A percentile compares a stretch with the other conserved stretches of the same genome.
These are phyloP conservation scores for Starmerella vitae DNA, from an alignment of 805 yeast genomes.

Conservation along the genomic window DNA sequence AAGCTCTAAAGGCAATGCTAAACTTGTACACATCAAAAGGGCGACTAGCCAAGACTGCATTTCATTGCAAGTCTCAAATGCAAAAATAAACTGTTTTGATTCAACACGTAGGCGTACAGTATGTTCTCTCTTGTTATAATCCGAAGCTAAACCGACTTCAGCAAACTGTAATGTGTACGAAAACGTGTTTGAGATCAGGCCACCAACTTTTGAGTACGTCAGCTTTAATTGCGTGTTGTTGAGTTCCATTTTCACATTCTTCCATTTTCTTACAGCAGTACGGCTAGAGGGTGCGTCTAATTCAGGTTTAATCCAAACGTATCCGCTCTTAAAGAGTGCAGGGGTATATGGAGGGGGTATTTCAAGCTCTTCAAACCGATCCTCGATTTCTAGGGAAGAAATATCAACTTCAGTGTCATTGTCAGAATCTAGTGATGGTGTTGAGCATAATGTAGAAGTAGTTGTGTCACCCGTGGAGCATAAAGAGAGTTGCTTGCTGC, in stretches of 20 bases:
- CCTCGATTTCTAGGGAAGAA: too few relatives aligned
- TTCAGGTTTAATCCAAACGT: conserved; percentile 54
- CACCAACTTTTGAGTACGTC: conserved; percentile 30
- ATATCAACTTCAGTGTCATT: too few relatives aligned
- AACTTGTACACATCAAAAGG: conserved; percentile 60
- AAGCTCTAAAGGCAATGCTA: conserved; percentile 59
- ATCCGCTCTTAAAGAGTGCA: conserved; percentile 46
- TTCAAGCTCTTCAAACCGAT: too few relatives aligned
- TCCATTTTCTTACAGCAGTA: conserved; percentile 59
- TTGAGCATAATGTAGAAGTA: too few relatives aligned
- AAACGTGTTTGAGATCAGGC: conserved; percentile 19
- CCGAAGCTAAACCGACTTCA: conserved; percentile 70
- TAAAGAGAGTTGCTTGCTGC: too few relatives aligned
- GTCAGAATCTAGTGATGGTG: too few relatives aligned
- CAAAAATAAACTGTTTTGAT: conserved; percentile 63
- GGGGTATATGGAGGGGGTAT: conserved; percentile 61
- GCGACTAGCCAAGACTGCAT: conserved; percentile 70
- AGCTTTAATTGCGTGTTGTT: conserved; percentile 79
- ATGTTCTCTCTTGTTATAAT: conserved; percentile 47
- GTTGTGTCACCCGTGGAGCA: too few relatives aligned
- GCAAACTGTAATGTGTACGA: conserved; percentile 70
- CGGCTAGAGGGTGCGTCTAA: conserved; percentile 67
- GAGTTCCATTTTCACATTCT: conserved; percentile 49
- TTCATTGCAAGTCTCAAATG: conserved; percentile 47
- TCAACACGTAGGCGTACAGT: conserved; percentile 55